A percentile compares a stretch with the other conserved stretches of the same genome.
phyloP scores from a whole-genome alignment of 2,329 filamentous ascomycete genomes.

The Byssothecium circinans region DNA sequence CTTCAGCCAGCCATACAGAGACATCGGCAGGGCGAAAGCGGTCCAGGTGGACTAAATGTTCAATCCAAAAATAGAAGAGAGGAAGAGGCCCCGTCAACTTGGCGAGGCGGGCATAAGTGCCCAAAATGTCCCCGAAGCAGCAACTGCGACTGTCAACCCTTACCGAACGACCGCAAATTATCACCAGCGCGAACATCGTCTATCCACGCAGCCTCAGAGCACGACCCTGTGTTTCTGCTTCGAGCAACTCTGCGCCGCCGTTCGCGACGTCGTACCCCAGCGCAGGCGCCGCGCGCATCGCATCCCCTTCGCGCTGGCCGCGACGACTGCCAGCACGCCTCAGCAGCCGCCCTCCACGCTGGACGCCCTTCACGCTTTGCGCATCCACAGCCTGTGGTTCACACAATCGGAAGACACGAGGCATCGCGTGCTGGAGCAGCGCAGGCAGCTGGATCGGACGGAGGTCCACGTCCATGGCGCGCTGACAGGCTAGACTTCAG shows the following conservation, averaged over 20 bases:
- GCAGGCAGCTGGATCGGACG: conserved; percentile 13
- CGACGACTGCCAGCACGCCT: conserved; percentile 2
- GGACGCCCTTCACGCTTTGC: not conserved
- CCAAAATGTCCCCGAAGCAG: conserved; percentile 4
- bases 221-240: conserved; percentile 7
- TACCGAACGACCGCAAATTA: conserved; percentile 30
- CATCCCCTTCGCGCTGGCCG: conserved; percentile 10
- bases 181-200: conserved; percentile 16
- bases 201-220: conserved; percentile 14
- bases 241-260: not conserved
- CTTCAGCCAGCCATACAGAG: too few species aligned
- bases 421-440: too few species aligned
- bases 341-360: not conserved
- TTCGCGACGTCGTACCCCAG: conserved; percentile 8
- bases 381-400: conserved; percentile 12
- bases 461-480: conserved; percentile 32
- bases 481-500: conserved; percentile 30
- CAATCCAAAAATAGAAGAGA: conserved; percentile 1
- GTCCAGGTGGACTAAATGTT: not conserved
- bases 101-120: not conserved
- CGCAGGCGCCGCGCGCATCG: conserved; percentile 29
- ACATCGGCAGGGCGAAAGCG: too few species aligned
- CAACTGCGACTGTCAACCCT: not conserved
- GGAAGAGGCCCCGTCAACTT: not conserved
- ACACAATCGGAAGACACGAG: conserved; percentile 6